Base-by-base conservation (phyloP, 2,329 filamentous ascomycete species). In the Fusarium annulatum region DNA sequence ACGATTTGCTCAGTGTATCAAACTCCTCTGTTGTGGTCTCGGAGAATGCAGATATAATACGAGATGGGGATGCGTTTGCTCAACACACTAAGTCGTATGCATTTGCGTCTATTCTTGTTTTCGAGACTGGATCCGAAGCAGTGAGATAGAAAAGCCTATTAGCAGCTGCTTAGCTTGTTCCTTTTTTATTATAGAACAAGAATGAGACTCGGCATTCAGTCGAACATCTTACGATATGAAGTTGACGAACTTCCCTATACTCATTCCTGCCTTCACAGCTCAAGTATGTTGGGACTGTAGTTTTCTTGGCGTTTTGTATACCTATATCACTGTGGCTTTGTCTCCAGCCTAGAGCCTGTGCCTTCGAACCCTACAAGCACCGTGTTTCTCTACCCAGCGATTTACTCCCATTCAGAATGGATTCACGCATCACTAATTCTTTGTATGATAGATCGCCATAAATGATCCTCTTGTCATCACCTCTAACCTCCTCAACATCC, bases 201-300 rank as follows among this genome's bases (percentile, higher is more conserved):
- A 60, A 76, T 76, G 68, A 64, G 52, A 69, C 23, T 67, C 48
- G 60, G 57, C 21, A 34, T 49, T 60, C 41, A 26, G 43, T 41
- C 56, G 30, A 38, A 28, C 42, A 12, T 21, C 52, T 61, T 52
- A 51, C 64, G 67, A 60, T 38, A 80, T 80, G 76, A 79, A 77
- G 66, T 77, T 83, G 69, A 73, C 80, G 49, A 76, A 80, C 71
- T 83, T 83, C 64, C 80, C 81, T 42, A 78, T 79, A 38, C 79
- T 84, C 26, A 78, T 83, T 48, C 82, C 82, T 38, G 82, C 82
- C 45, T 83, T 84, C 72, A 82, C 80, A 26, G 79, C 79, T 16
- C 78, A 80, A 61, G 81, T 83, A 79, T 68, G 79, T 78, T 49
- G 26, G n/a, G 7, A 39, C 26, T 48, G 21, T 18, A 30, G 30